Conservation (phyloP, 2,329 filamentous ascomycete genomes). For the Beauveria caledonica region DNA sequence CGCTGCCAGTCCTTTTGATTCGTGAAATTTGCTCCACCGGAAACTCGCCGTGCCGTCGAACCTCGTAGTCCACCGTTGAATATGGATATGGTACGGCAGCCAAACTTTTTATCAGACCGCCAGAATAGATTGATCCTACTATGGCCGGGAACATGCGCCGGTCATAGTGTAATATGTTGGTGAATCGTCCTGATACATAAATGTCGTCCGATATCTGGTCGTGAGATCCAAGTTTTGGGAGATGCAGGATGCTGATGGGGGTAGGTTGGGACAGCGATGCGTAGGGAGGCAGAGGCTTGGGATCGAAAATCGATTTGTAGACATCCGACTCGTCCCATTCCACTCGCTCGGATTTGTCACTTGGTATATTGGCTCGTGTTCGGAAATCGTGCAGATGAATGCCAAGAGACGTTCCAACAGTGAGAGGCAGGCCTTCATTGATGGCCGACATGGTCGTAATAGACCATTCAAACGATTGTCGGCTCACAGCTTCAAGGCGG, state of each 20-base stretch:
- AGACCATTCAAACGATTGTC: conserved; percentile 67
- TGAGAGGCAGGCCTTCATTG: conserved; percentile 60
- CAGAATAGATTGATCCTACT: conserved; percentile 72
- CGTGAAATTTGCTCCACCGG: conserved; percentile 45
- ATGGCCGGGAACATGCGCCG: conserved; percentile 75
- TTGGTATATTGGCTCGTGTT: conserved; percentile 24
- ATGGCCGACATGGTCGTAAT: conserved; percentile 75
- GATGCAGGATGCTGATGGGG: conserved; percentile 73
- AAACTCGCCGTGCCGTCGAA: conserved; percentile 45
- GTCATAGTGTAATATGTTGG: conserved; percentile 83
- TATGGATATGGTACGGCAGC: conserved; percentile 61
- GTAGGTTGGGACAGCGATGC: conserved; percentile 72
- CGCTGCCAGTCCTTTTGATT: conserved; percentile 42
- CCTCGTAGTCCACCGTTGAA: conserved; percentile 52
- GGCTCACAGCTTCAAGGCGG: conserved; percentile 60
- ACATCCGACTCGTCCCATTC: conserved; percentile 23
- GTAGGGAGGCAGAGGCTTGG: conserved; percentile 48
- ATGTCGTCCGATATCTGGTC: conserved; percentile 65
- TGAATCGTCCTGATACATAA: conserved; percentile 81
- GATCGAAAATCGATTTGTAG: conserved; percentile 38
- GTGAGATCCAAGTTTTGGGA: conserved; percentile 47
- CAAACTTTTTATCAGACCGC: conserved; percentile 68
- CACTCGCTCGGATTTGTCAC: conserved; percentile 30
- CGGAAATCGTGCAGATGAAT: conserved; percentile 78
- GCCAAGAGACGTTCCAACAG: conserved; percentile 73